Evolutionary conservation across 2,329 filamentous ascomycete species (phyloP).

Genomic region (Talaromyces funiculosus): DNA sequence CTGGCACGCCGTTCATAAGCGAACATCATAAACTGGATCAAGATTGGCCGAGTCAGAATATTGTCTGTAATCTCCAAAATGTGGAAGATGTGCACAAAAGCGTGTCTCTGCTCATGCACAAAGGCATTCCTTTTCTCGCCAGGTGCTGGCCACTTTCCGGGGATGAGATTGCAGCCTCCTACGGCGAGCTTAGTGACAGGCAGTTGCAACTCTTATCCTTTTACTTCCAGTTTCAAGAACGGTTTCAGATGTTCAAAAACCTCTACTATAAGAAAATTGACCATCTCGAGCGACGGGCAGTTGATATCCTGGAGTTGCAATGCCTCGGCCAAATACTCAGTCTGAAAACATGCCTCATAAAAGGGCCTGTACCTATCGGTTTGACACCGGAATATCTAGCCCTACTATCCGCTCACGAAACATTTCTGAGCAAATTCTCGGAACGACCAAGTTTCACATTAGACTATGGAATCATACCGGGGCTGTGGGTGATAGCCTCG

Average conservation of each 20-base stretch:
- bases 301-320: neutral
- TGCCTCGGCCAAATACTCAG: neutral
- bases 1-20: neutral
- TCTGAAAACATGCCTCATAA: neutral
- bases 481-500: neutral
- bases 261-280: neutral
- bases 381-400: neutral
- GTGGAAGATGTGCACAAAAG: neutral
- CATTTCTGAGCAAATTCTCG: neutral
- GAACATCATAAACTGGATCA: neutral
- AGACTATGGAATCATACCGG: slow-evolving; percentile 2
- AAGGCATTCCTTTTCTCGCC: neutral
- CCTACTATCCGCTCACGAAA: neutral
- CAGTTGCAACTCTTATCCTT: neutral
- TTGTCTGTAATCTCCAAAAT: neutral
- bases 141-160: neutral
- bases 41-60: neutral
- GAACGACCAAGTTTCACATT: slow-evolving; percentile 1
- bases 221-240: neutral
- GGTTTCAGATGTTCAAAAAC: neutral
- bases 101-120: neutral
- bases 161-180: neutral
- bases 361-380: neutral
- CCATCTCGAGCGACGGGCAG: neutral
- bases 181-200: neutral